These are phyloP conservation scores for Hortiboletus flavorubellus DNA, from an alignment of 768 basidiomycete species.

Conservation along the genomic window DNA sequence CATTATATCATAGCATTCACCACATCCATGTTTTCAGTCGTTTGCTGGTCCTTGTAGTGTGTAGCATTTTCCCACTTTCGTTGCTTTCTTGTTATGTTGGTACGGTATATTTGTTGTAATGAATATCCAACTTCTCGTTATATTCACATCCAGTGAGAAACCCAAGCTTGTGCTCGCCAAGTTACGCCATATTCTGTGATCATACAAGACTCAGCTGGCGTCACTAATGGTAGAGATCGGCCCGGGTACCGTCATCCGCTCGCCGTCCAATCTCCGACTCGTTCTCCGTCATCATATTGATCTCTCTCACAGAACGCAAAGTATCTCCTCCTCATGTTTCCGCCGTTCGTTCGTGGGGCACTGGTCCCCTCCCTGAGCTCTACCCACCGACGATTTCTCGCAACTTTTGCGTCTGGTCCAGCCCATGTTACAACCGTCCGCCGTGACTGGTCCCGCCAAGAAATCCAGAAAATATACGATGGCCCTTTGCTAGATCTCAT, in stretches of 20 bases:
- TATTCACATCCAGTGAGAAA: neutral
- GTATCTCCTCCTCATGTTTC: slow-evolving; percentile 11
- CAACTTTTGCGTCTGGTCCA: slow-evolving; percentile 45
- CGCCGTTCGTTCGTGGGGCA: slow-evolving; percentile 3
- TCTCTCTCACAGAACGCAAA: neutral
- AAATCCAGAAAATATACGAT: slow-evolving; percentile 86
- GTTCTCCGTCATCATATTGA: no score
- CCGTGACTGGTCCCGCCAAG: slow-evolving; percentile 70
- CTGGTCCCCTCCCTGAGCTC: slow-evolving; percentile 7
- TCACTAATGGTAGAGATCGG: neutral
- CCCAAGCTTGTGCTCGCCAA: neutral
- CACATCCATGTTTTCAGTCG: slow-evolving; percentile 23
- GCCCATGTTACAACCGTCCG: slow-evolving; percentile 32
- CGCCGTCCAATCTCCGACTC: slow-evolving; percentile 6
- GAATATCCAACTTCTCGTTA: slow-evolving; percentile 1
- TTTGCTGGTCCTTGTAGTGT: slow-evolving; percentile 25
- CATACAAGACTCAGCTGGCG: neutral
- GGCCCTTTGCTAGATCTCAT: slow-evolving; percentile 84
- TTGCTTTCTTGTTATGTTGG: slow-evolving; percentile 24
- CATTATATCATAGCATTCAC: slow-evolving; percentile 31
- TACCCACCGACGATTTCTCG: slow-evolving; percentile 47
- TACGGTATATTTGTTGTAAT: slow-evolving; percentile 33
- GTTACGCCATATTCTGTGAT: slow-evolving; percentile 3
- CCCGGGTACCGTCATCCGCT: neutral
- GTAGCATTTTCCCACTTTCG: slow-evolving; percentile 28